These are phyloP conservation scores for Gracilaria domingensis DNA, from an alignment of 23 red algal species.

Conservation along the genomic window DNA sequence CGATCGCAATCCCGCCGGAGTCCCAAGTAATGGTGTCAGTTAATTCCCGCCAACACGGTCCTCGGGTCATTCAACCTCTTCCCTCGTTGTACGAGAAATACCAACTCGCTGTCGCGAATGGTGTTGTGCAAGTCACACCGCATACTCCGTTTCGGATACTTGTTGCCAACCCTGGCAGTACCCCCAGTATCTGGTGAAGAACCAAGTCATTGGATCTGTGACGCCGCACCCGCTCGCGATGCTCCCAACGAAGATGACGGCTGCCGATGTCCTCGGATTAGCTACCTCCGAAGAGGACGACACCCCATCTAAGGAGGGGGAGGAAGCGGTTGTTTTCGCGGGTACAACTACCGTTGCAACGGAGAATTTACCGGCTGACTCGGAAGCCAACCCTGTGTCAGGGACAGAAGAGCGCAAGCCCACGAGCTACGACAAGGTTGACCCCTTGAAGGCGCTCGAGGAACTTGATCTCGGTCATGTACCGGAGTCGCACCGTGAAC, in stretches of 20 bases:
- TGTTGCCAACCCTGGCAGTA: conserved; percentile 25
- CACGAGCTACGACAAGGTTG: not conserved
- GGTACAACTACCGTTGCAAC: not conserved
- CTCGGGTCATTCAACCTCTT: conserved; percentile 14
- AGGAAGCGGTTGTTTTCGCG: too few relatives aligned
- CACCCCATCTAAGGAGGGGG: not conserved
- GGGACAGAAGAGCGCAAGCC: too few relatives aligned
- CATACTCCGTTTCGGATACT: conserved; percentile 19
- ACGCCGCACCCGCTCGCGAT: conserved; percentile 19
- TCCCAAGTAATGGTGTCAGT: not conserved
- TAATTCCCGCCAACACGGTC: conserved; percentile 5
- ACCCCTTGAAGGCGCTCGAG: conserved; percentile 2
- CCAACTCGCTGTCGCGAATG: conserved; percentile 7
- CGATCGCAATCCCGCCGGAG: not conserved
- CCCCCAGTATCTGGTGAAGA: conserved; percentile 16
- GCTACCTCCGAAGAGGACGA: not conserved
- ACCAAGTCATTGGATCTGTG: conserved; percentile 9
- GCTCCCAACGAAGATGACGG: not conserved
- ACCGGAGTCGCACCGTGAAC: conserved; percentile 5
- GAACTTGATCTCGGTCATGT: not conserved
- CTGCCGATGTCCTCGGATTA: not conserved
- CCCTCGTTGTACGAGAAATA: conserved; percentile 23
- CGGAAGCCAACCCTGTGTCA: not conserved
- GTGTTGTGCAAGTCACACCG: conserved; percentile 20
- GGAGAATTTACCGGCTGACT: not conserved